These are phyloP conservation scores for Dactylellina leptospora DNA, from an alignment of 2,329 filamentous ascomycete species.

Conservation along the genomic window DNA sequence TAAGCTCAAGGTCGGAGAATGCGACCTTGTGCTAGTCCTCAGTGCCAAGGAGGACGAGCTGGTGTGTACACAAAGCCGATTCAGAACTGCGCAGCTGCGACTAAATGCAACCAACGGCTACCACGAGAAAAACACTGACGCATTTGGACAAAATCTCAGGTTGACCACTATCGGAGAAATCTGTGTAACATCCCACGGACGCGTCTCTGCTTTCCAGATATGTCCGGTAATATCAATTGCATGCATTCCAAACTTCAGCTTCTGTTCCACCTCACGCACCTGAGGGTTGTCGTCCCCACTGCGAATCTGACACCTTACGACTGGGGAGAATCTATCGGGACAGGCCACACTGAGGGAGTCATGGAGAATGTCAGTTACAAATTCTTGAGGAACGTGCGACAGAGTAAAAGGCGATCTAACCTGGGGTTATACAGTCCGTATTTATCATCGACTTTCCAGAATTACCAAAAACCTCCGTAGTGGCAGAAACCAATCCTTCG, in stretches of 20 bases:
- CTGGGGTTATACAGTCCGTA: constrained; percentile 67
- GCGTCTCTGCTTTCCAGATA: constrained; percentile 79
- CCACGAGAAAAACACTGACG: constrained; percentile 20
- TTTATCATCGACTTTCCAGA: constrained; percentile 92
- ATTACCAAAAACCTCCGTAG: constrained; percentile 59
- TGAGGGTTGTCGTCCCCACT: constrained; percentile 84
- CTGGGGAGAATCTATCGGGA: constrained; percentile 75
- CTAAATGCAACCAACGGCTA: constrained; percentile 32
- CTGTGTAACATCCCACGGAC: constrained; percentile 65
- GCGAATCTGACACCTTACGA: constrained; percentile 87
- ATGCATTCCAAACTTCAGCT: constrained; percentile 98
- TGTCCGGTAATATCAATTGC: constrained; percentile 73
- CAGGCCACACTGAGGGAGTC: constrained; percentile 63
- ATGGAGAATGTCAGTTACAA: constrained; percentile 78
- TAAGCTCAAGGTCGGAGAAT: constrained; percentile 71
- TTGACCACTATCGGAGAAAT: constrained; percentile 60
- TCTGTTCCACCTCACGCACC: constrained; percentile 76
- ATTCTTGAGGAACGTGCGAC: constrained; percentile 44
- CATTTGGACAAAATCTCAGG: constrained; percentile 57
- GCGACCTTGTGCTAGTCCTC: constrained; percentile 68
- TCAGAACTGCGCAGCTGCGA: constrained; percentile 15
- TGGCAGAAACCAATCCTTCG: constrained; percentile 32
- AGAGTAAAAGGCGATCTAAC: constrained; percentile 28
- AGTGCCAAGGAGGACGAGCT: constrained; percentile 66
- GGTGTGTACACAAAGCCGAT: constrained; percentile 57